These are phyloP conservation scores for Daldinia sp. DNA, from an alignment of 2,329 filamentous ascomycete genomes.

Conservation along the genomic window DNA sequence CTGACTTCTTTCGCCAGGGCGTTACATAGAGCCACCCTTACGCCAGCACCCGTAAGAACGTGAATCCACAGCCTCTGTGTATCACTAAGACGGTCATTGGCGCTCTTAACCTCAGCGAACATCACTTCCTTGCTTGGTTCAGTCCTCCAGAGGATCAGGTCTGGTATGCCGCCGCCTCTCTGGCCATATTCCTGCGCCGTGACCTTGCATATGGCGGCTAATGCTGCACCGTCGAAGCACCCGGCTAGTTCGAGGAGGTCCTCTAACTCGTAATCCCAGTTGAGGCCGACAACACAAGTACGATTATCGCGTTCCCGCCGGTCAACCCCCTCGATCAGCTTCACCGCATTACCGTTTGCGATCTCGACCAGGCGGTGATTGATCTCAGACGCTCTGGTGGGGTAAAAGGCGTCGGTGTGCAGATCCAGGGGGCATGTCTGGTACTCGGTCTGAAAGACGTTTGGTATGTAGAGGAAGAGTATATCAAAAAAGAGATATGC, in stretches of 20 bases:
- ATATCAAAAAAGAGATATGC: slow-evolving; percentile 93
- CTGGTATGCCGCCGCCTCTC: slow-evolving; percentile 86
- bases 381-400: slow-evolving; percentile 85
- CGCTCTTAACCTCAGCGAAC: slow-evolving; percentile 82
- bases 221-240: slow-evolving; percentile 81
- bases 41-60: slow-evolving; percentile 83
- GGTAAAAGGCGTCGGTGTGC: slow-evolving; percentile 91
- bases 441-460: slow-evolving; percentile 95
- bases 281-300: slow-evolving; percentile 89
- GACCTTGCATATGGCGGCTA: slow-evolving; percentile 88
- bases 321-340: slow-evolving; percentile 74
- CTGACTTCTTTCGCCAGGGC: slow-evolving; percentile 63
- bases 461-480: slow-evolving; percentile 90
- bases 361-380: slow-evolving; percentile 87
- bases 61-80: slow-evolving; percentile 98
- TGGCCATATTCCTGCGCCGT: slow-evolving; percentile 94
- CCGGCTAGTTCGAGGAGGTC: slow-evolving; percentile 81
- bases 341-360: slow-evolving; percentile 77
- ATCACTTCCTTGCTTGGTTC: slow-evolving; percentile 64
- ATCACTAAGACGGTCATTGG: slow-evolving; percentile 93
- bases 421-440: slow-evolving; percentile 94
- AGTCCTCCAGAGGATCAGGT: slow-evolving; percentile 85
- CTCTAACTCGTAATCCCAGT: slow-evolving; percentile 84
- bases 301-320: slow-evolving; percentile 70
- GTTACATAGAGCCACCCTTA: slow-evolving; percentile 83